A percentile compares a stretch with the other conserved stretches of the same genome.
These are phyloP conservation scores for Paramecium biaurelia DNA, from an alignment of 73 alveolate species.

Conservation along the genomic window DNA sequence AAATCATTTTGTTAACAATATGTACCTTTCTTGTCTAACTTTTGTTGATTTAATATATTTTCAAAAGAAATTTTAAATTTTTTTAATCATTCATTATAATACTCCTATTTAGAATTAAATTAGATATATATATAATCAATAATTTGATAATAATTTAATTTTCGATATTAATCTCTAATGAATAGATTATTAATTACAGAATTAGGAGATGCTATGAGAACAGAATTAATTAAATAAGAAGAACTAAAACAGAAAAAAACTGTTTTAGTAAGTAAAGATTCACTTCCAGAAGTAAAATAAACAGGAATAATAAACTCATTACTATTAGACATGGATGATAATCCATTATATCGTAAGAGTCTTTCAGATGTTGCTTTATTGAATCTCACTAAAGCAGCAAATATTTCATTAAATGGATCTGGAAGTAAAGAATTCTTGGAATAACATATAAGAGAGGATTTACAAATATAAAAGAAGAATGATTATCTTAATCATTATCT, in stretches of 20 bases:
- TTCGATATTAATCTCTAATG: not conserved
- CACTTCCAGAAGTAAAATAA: not conserved
- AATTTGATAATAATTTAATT: not conserved
- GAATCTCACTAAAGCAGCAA: slow-evolving; percentile 14
- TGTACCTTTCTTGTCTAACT: too few species aligned
- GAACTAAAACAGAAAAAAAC: not conserved
- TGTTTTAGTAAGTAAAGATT: not conserved
- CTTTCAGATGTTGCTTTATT: slow-evolving; percentile 1
- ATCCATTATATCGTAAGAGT: slow-evolving; percentile 5
- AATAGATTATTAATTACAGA: slow-evolving; percentile 48
- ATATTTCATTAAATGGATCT: not conserved
- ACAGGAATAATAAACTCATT: not conserved
- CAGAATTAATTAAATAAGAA: not conserved
- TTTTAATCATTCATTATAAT: too few species aligned
- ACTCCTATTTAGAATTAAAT: too few species aligned
- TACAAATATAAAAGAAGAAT: not conserved
- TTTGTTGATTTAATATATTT: not conserved
- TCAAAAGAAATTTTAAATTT: too few species aligned
- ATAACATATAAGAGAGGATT: slow-evolving; percentile 26
- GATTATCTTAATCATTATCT: not conserved
- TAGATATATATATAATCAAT: too few species aligned
- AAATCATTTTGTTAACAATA: too few species aligned
- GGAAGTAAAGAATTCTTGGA: not conserved
- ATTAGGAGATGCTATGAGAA: slow-evolving; percentile 20
- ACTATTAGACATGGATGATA: not conserved